Base-by-base conservation (phyloP, 805 yeast species). In the Candida krabiensis region DNA sequence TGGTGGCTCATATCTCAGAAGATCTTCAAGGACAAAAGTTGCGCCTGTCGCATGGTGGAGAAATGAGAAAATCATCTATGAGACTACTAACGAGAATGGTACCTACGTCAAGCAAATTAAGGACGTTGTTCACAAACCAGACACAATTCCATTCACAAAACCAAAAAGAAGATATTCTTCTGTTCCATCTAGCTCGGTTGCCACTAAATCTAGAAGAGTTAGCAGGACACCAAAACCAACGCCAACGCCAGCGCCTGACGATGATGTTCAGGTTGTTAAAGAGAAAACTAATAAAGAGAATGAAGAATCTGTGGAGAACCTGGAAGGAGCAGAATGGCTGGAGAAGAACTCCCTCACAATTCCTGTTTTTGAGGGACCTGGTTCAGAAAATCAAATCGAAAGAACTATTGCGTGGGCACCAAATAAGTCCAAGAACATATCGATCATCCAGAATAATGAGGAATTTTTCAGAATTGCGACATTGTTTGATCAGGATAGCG, bases 11-110 rank as follows among this genome's bases (percentile, higher is more conserved):
- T 75, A 79, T 0, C 52, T 76, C 2, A 68, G 95, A 46, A 66
- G 86, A 46, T 84, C 95, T 0, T 68, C 72, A 22, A 70, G 96
- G 51, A 74, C 77, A 0, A 74, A 76, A 44, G 71, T 84, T 5
- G 75, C 81, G 3, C 91, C 95, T 0, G 64, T 88, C 46, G 90
- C 87, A 2, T 85, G 73, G 56, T 88, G 96, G 96, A 76, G 85
- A 56, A 86, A 85, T 53, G 96, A 88, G 60, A 69, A 79, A 43
- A 75, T 84, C 21, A 75, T 85, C 3, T 88, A 84, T 53, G 66
- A 70, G 28, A 51, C 64, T 5, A 59, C 49, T 14, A 56, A 47
- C 13, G 73, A 71, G 39, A 70, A 75, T 4, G 76, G 75, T 37
- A 63, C 70, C 14, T 68, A 75, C 6, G 71, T 81, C 6, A 79